Evolutionary conservation across 2,329 filamentous ascomycete species (phyloP), one percentile per base, ranked within the genome.

Genomic region (Capronia coronata): DNA sequence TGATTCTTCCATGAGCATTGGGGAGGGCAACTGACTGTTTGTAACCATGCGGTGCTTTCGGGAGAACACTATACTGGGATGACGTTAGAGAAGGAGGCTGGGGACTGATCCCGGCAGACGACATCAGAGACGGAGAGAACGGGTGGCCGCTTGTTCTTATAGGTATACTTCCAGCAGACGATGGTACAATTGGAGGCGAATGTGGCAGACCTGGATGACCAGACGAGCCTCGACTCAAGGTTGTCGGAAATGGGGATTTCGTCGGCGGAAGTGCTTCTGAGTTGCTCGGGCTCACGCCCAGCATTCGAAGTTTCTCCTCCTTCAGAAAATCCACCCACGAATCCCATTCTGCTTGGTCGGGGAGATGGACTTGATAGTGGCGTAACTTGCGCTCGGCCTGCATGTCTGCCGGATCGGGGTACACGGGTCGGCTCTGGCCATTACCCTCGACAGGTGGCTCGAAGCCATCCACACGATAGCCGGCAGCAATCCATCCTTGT

Each of bases 241-340:
- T 72, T 8, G 78, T 75, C 2, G 73, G 73, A n/a, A 72, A 79
- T 8, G 83, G 83, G 11, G 88, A 91, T 13, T 41, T 57, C 84
- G 35, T 71, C 45, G 75, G 68, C 52, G 78, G 70, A 22, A 71
- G 70, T 9, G 82, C 79, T 44, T 93, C 87, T 4, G 88, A 84
- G 42, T 84, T 82, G 29, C 82, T 86, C 53, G 87, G 76, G 14
- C 82, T 89, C 10, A 97, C 93, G 57, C 93, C 93, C 48, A 98
- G 76, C 43, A 91, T 90, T 54, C 89, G 83, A 45, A 98, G 75
- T 70, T 96, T 98, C 53, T 91, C 88, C 70, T 98, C 93, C 59
- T 87, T 82, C 29, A 97, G 73, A 58, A 85, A 83, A 47, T 85
- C 79, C 51, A 90, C 85, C 66, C 97, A 95, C 21, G 81, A 75